A percentile compares a stretch with the other conserved stretches of the same genome.
Conservation (phyloP, 345 rosid genomes). For the Laguncularia racemosa region DNA sequence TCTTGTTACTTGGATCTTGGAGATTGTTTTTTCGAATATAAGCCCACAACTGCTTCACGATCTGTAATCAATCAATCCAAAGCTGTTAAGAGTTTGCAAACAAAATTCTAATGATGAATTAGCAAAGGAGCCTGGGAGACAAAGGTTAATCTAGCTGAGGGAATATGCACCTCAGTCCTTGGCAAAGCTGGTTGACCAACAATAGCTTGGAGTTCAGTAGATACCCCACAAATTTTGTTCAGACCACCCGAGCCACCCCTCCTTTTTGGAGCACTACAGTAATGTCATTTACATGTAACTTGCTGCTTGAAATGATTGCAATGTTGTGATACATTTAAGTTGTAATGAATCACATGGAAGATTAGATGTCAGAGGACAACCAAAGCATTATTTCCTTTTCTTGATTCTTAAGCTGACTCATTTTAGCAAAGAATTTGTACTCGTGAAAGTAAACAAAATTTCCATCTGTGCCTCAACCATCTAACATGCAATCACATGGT, state of each 20-base stretch:
- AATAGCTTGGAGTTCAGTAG: slow-evolving; percentile 81
- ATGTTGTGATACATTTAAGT: too few relatives aligned
- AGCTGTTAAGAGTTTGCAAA: slow-evolving; percentile 1
- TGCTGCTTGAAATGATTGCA: too few relatives aligned
- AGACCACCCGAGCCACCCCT: slow-evolving; percentile 95
- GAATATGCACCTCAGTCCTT: slow-evolving; percentile 67
- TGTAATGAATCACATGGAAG: too few relatives aligned
- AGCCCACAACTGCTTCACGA: slow-evolving; percentile 96
- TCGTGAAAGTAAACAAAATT: too few relatives aligned
- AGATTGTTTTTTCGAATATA: slow-evolving; percentile 95
- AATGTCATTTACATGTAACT: slow-evolving; percentile 2
- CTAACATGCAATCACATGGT: too few relatives aligned
- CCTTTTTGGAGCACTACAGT: slow-evolving; percentile 73
- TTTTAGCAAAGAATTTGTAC: too few relatives aligned
- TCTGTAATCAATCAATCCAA: slow-evolving; percentile 26
- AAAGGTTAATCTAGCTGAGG: neutral
- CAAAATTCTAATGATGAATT: neutral
- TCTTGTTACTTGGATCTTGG: slow-evolving; percentile 97
- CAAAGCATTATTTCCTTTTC: too few relatives aligned
- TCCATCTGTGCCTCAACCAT: too few relatives aligned
- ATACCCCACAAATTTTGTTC: slow-evolving; percentile 92
- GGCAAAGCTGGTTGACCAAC: slow-evolving; percentile 97
- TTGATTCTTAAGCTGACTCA: too few relatives aligned
- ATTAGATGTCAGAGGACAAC: too few relatives aligned
- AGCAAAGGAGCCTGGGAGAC: neutral